Base-by-base conservation (phyloP, 352 stramenopile genomes). In the Poterioochromonas sp. region DNA sequence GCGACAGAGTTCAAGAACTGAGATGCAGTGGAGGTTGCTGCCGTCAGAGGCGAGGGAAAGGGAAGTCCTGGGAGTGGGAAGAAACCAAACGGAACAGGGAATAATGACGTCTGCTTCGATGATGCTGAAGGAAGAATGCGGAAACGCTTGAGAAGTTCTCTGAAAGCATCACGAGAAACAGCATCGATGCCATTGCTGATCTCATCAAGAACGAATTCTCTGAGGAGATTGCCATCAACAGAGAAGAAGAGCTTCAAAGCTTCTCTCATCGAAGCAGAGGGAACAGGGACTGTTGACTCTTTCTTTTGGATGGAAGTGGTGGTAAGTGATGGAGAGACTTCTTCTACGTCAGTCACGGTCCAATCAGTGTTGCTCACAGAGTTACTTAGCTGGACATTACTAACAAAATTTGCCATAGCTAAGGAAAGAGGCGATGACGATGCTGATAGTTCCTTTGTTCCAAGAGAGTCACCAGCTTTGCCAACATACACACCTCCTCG, bases 161-260 rank as follows among this genome's bases (percentile, higher is more conserved):
- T 73, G 34, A 53, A 20, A 3, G 43, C 51, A 69, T 32, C 53
- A 43, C 60, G 70, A 5, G 69, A 37, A 44, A 80, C 37, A 39
- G 26, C 64, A 34, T 63, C 39, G 11, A 78, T 35, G 8, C 68
- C 39, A 76, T 11, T 51, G 3, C 5, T n/a, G 34, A 63, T 85
- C 73, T 93, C 88, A 58, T 93, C 88, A 40, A 87, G 73, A 58
- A 93, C 85, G 71, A 92, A 93, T 68, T 91, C 87, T 49, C 87
- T 78, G 73, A 93, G 91, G 18, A 90, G 82, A 70, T 87, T 76
- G 29, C 88, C 88, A 77, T 93, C 88, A 41, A 85, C 80, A 44
- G 81, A 85, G 80, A 93, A 93, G 82, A 93, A 91, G 81, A 93
- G 92, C 34, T 80, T 70, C 0, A 93, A 78, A 15, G 87, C 88